Base-by-base conservation (phyloP, 2,329 filamentous ascomycete species). In the Fusarium sulawesiense region DNA sequence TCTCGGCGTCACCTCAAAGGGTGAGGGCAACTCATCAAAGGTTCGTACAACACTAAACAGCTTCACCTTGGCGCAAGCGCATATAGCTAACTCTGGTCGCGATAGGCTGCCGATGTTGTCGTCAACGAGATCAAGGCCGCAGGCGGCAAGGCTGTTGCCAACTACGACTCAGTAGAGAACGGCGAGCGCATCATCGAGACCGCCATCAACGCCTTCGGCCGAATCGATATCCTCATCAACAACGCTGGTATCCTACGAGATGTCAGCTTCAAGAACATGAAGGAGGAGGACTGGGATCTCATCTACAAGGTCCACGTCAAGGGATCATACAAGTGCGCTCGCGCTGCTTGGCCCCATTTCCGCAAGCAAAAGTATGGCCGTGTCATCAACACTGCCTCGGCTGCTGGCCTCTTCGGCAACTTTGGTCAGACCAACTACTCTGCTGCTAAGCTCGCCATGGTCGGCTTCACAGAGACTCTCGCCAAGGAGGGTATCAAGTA, bases 241-340 rank as follows among this genome's bases (percentile, higher is more conserved):
- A 99, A 98, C 79, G 96, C 96, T 66, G 95, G 96, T 78, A 98
- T 98, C 78, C 87, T 97, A 65, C 92, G 95, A 66, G 94, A 98
- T 83, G 82, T 98, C 78, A 95, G 93, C 87, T 98, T 99, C 86
- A 97, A 97, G 88, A 98, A 98, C 84, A 97, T 98, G 89, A 96
- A 92, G 81, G 96, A 99, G 80, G 83, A 92, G 78, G 96, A 99
- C 81, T 99, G 96, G 96, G 95, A 99, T 79, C 84, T 98, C 74
- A 92, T 98, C 79, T 93, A 95, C 82, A 91, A 90, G 80, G 95
- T 98, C 61, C 95, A 99, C 82, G 90, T 98, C 76, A 92, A 90
- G 78, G 96, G 96, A 75, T 91, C 94, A 77, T 99, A 97, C 88
- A 98, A 97, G 89, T 97, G 93, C 81, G 88, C 96, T 66, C 91